These are phyloP conservation scores for Cryptosporidium bovis DNA, from an alignment of 169 alveolate genomes.

Conservation along the genomic window DNA sequence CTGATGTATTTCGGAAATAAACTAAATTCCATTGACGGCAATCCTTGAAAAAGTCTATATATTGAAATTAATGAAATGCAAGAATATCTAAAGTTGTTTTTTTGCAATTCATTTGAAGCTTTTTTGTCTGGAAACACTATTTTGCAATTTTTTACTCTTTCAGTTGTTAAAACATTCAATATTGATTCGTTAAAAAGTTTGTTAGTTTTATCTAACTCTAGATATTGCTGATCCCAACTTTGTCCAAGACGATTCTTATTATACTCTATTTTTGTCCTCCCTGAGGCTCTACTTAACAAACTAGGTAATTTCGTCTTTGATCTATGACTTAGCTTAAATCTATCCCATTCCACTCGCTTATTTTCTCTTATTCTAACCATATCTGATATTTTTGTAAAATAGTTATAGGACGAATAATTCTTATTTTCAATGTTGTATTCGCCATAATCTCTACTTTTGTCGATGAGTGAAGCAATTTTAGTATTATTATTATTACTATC, in stretches of 20 bases:
- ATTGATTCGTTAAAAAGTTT: constrained; percentile 48
- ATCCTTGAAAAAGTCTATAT: constrained; percentile 50
- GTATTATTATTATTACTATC: not conserved
- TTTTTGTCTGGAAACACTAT: not conserved
- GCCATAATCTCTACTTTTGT: not conserved
- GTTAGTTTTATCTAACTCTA: constrained; percentile 9
- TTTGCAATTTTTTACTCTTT: constrained; percentile 37
- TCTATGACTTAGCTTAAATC: not conserved
- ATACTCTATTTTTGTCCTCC: constrained; percentile 20
- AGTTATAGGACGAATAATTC: not conserved
- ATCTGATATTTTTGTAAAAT: constrained; percentile 4
- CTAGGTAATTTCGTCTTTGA: constrained; percentile 25
- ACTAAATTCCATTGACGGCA: constrained; percentile 38
- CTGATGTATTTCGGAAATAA: constrained; percentile 8
- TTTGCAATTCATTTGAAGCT: not conserved
- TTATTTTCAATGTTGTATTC: not conserved
- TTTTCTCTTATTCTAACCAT: not conserved
- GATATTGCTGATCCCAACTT: constrained; percentile 63
- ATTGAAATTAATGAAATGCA: constrained; percentile 28
- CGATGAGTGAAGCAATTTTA: not conserved
- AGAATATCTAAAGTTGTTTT: not conserved
- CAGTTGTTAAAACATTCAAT: constrained; percentile 49
- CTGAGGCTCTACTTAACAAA: constrained; percentile 8
- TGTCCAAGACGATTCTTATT: constrained; percentile 20
- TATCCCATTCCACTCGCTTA: not conserved